A percentile compares a stretch with the other conserved stretches of the same genome.
Conservation (phyloP, 2,329 filamentous ascomycete genomes). For the Beauveria bassiana region DNA sequence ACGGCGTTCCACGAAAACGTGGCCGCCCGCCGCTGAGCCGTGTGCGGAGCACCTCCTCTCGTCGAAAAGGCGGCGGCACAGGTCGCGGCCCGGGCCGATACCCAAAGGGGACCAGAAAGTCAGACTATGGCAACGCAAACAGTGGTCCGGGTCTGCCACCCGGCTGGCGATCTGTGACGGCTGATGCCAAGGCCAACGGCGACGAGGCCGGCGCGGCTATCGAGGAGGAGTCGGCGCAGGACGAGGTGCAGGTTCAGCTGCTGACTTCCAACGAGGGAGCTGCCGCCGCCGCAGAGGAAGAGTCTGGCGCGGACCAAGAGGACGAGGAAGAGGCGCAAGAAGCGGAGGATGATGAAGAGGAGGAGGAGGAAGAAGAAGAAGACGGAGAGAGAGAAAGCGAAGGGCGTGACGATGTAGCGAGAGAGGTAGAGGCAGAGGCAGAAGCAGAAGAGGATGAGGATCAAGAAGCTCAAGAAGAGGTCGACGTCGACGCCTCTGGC, state of each 20-base stretch:
- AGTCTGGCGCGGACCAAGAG: neutral
- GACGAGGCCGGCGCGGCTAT: conserved; percentile 12
- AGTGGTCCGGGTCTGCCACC: conserved; percentile 58
- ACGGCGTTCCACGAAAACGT: conserved; percentile 13
- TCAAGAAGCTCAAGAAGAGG: conserved; percentile 9
- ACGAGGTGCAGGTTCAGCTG: conserved; percentile 26
- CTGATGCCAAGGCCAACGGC: conserved; percentile 12
- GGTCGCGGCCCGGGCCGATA: conserved; percentile 57
- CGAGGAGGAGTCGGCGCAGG: conserved; percentile 22
- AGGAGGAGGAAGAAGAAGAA: neutral
- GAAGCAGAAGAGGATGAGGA: neutral
- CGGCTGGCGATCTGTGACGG: conserved; percentile 36
- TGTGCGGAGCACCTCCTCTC: conserved; percentile 26
- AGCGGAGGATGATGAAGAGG: neutral
- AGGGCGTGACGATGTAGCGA: neutral
- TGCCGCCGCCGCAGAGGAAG: conserved; percentile 14
- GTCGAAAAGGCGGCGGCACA: conserved; percentile 53
- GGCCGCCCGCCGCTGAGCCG: conserved; percentile 30
- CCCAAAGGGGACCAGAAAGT: conserved; percentile 62
- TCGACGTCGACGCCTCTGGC: conserved; percentile 28
- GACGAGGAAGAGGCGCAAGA: conserved; percentile 2
- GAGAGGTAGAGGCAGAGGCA: neutral
- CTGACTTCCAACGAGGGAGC: conserved; percentile 18
- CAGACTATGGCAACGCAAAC: conserved; percentile 58
- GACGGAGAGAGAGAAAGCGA: neutral